Percentiles rank a stretch among this genome's conserved stretches.
phyloP scores from a whole-genome alignment of 345 rosid species.

The Kernera saxatilis region DNA sequence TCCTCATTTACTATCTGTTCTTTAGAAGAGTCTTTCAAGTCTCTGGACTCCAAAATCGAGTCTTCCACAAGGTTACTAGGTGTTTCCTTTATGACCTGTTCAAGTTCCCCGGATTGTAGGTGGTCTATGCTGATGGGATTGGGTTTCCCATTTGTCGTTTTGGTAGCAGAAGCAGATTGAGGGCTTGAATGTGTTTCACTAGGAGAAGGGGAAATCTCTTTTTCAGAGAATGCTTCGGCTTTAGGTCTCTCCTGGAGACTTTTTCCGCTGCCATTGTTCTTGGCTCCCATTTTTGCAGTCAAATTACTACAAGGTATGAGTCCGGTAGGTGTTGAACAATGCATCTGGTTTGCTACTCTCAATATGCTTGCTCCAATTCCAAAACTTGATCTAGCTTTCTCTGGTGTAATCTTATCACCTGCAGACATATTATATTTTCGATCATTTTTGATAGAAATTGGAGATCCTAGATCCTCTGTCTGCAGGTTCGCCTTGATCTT shows the following conservation, averaged over 20 bases:
- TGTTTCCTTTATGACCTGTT: slow-evolving; percentile 20
- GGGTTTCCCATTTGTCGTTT: slow-evolving; percentile 34
- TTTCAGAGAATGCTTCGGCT: background rate
- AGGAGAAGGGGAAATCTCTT: slow-evolving; percentile 17
- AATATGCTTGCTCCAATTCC: slow-evolving; percentile 44
- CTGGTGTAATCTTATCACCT: slow-evolving; percentile 22
- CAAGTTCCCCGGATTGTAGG: background rate
- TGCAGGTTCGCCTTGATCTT: slow-evolving; percentile 19
- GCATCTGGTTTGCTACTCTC: slow-evolving; percentile 42
- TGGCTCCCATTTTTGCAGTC: background rate
- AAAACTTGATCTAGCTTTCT: slow-evolving; percentile 31
- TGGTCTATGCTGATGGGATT: slow-evolving; percentile 34
- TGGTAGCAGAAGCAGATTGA: slow-evolving; percentile 30
- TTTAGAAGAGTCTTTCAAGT: slow-evolving; percentile 31
- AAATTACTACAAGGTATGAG: slow-evolving; percentile 19
- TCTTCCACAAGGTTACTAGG: slow-evolving; percentile 28
- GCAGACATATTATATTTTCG: slow-evolving; percentile 17
- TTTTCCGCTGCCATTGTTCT: slow-evolving; percentile 30
- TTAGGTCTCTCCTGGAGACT: slow-evolving; percentile 10
- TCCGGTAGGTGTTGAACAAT: slow-evolving; percentile 29
- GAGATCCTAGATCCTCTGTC: slow-evolving; percentile 21
- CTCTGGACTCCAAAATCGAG: background rate
- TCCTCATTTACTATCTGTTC: slow-evolving; percentile 25
- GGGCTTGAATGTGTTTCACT: slow-evolving; percentile 35
- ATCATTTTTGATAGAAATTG: slow-evolving; percentile 27